A percentile compares a stretch with the other conserved stretches of the same genome.
Conservation (phyloP, 305 asterid genomes). For the Rubia balearica region DNA sequence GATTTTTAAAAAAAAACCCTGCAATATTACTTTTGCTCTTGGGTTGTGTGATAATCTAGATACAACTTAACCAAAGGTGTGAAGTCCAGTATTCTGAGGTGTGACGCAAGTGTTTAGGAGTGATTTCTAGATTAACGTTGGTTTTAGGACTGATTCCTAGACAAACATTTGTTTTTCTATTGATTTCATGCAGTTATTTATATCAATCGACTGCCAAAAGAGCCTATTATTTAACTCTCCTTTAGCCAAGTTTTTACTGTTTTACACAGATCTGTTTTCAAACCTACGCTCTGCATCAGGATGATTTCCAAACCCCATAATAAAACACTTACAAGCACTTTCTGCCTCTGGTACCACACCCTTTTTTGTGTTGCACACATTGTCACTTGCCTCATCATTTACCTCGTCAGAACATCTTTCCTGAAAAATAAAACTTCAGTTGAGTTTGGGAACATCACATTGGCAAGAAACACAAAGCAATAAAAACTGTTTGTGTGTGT, state of each 20-base stretch:
- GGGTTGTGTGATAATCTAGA: not conserved
- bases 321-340: slow-evolving; percentile 15
- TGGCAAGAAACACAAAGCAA: not conserved
- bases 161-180: not conserved
- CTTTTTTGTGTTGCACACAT: not conserved
- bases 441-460: not conserved
- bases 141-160: not conserved
- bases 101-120: not conserved
- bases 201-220: not conserved
- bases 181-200: not conserved
- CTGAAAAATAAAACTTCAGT: slow-evolving; percentile 5
- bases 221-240: not conserved
- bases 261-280: not conserved
- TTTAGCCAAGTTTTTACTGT: not conserved
- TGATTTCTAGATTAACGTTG: not conserved
- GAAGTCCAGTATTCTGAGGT: not conserved
- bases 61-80: not conserved
- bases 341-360: slow-evolving; percentile 1
- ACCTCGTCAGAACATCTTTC: slow-evolving; percentile 12
- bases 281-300: not conserved
- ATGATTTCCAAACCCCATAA: not conserved
- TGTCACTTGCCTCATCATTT: slow-evolving; percentile 6
- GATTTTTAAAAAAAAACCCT: not conserved
- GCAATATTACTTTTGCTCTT: not conserved
- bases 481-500: not conserved